These are phyloP conservation scores for Trichoderma orchidacearum DNA, from an alignment of 495 filamentous ascomycete species.

Conservation along the genomic window DNA sequence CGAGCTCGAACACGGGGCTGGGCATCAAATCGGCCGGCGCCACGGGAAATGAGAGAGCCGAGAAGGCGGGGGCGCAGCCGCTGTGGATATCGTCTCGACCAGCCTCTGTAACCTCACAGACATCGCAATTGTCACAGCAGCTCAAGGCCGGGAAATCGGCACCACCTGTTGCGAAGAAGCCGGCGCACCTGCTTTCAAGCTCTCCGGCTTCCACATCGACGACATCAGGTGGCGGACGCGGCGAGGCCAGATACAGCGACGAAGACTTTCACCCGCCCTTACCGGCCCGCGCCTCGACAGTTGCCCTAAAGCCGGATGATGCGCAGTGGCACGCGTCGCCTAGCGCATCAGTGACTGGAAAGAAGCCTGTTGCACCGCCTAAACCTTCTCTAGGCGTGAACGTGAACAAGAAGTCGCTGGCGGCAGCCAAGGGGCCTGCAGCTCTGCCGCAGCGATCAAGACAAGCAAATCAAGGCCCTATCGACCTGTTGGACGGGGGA, in stretches of 20 bases:
- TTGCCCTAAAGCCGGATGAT: background rate
- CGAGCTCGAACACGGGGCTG: background rate
- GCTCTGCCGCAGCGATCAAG: background rate
- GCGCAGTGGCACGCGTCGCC: background rate
- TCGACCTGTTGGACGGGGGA: slow-evolving; percentile 25
- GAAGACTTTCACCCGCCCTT: background rate
- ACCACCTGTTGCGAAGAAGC: slow-evolving; percentile 41
- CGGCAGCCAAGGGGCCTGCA: background rate
- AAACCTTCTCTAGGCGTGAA: background rate
- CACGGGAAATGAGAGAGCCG: background rate
- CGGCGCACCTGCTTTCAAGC: slow-evolving; percentile 29
- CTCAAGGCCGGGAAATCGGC: slow-evolving; percentile 17
- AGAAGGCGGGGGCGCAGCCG: slow-evolving; percentile 8
- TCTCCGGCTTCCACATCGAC: slow-evolving; percentile 13
- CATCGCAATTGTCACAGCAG: slow-evolving; percentile 1
- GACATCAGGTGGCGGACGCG: slow-evolving; percentile 4
- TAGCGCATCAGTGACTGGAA: background rate
- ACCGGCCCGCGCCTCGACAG: background rate
- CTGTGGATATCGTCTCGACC: slow-evolving; percentile 4
- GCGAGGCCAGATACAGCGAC: background rate
- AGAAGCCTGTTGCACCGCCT: background rate
- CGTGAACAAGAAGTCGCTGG: background rate
- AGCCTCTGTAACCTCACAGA: slow-evolving; percentile 14
- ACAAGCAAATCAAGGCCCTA: background rate
- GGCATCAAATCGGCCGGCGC: background rate